Base-by-base conservation (phyloP, 371 early-diverging fungal genomes). In the Apophysomyces trapeziformis region DNA sequence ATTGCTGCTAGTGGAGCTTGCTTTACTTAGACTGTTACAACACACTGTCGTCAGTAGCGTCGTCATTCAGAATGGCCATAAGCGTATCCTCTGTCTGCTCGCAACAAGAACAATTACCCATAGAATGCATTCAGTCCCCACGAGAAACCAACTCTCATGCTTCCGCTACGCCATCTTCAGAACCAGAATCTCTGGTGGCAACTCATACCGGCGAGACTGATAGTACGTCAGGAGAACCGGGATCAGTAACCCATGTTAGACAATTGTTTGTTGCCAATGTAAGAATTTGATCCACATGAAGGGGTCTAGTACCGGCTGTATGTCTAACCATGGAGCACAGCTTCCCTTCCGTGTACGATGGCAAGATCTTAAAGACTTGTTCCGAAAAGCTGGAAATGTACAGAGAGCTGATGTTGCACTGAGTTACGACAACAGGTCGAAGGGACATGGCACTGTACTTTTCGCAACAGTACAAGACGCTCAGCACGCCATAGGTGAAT, bases 361-460 rank as follows among this genome's bases (percentile, higher is more conserved):
- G 93, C 93, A 93, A 71, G 93, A 93, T 69, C 71, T 94, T 66
- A 93, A 93, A 71, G 93, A 93, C 79, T 65, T 92, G 32, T 93
- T 94, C 75, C 78, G 91, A 60, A 84, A 88, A 64, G 90, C 91
- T 11, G 93, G 93, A 16, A 71, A 76, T n/a, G 91, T 93, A 0
- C 63, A 87, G 36, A 84, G 90, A 45, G 89, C 92, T 3, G 93
- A 94, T 71, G 87, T 94, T 13, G 87, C 89, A 5, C 72, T 83
- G 26, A 89, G 89, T 56, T 73, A 70, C 38, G 89, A 90, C 60
- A 87, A 89, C 41, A 77, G 89, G 38, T 87, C 91, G 4, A 87
- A 87, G 67, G 93, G 93, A 4, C 89, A 86, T 68, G 93, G 92
- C 6, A 90, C 88, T 1, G 92, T 94, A 0, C 75, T 89, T 37